phyloP scores from a whole-genome alignment of 192 early-diverging fungal genomes.

The Backusella mclennaniae region DNA sequence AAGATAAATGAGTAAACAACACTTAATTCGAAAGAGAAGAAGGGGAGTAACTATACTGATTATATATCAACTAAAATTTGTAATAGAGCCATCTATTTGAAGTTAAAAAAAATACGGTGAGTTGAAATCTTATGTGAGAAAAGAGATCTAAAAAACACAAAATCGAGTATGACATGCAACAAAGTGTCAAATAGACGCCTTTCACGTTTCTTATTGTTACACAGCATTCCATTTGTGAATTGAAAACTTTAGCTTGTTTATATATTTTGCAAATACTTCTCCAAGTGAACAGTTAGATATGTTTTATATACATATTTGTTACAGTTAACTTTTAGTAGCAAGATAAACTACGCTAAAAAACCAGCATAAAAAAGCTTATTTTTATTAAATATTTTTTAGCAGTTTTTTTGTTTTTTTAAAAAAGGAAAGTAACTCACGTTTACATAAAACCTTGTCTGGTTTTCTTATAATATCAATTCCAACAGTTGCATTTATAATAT shows the following conservation, averaged over 20 bases:
- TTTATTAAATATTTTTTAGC: neutral
- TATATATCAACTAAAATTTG: too few relatives aligned
- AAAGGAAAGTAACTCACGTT: constrained; percentile 1
- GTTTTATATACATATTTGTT: neutral
- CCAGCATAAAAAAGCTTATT: neutral
- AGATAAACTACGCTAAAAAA: neutral
- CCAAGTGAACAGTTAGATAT: neutral
- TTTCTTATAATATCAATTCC: neutral
- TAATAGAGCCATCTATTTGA: too few relatives aligned
- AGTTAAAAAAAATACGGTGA: too few relatives aligned
- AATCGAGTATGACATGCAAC: neutral
- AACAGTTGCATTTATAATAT: neutral
- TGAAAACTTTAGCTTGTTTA: neutral
- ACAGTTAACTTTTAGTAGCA: neutral
- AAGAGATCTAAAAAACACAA: neutral
- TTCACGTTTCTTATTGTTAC: neutral
- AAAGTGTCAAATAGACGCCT: neutral
- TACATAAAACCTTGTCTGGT: neutral
- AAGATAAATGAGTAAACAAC: too few relatives aligned
- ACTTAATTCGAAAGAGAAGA: too few relatives aligned
- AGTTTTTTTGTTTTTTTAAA: neutral
- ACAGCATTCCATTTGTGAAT: neutral
- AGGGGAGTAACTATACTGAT: too few relatives aligned
- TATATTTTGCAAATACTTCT: neutral
- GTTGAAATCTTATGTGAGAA: too few relatives aligned